Evolutionary conservation across 106 monocot species (phyloP), one percentile per base, ranked within the genome.

Genomic region (Hemerocallis citrina): DNA sequence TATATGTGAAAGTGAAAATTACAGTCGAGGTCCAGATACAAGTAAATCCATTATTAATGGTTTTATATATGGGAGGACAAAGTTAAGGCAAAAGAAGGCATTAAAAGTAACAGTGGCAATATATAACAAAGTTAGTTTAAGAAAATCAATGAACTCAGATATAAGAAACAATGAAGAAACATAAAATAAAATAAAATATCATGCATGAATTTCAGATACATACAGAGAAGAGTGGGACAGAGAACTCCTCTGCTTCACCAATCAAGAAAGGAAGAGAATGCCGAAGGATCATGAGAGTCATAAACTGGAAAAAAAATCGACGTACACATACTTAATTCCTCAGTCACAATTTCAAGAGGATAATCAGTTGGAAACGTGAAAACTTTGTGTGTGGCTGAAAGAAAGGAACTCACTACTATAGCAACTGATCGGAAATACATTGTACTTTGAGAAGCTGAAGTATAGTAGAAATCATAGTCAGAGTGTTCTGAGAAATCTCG

Each of bases 251-350:
- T 24, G 73, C 57, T 57, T 75, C 81, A 42, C 56, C 73, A 23
- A 96, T 59, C 23, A 96, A 66, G 22, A 96, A 28, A 8, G 95
- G 95, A 39, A 96, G 83, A 15, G 69, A 65, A 48, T 96, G 90
- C 11, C 81, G 80, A 34, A 96, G 76, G 44, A 96, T 43, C 75
- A 90, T 64, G 32, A 96, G 84, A 74, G 74, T 57, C 61, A 69
- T 77, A 64, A 93, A 93, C 93, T 93, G 72, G 30, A 66, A n/a
- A 51, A 11, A 59, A 66, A 15, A 5, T 13, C 66, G 57, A 45
- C n/a, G n/a, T 3, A 49, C 28, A 43, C 24, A 1, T 31, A 8
- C 33, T 20, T 34, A 21, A 20, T 12, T 17, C 13, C 49, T 46
- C 61, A 15, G 32, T 58, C 24, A 32, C 5, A 14, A 44, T 17